phyloP scores from a whole-genome alignment of 192 early-diverging fungal genomes.

The Gigaspora rosea region DNA sequence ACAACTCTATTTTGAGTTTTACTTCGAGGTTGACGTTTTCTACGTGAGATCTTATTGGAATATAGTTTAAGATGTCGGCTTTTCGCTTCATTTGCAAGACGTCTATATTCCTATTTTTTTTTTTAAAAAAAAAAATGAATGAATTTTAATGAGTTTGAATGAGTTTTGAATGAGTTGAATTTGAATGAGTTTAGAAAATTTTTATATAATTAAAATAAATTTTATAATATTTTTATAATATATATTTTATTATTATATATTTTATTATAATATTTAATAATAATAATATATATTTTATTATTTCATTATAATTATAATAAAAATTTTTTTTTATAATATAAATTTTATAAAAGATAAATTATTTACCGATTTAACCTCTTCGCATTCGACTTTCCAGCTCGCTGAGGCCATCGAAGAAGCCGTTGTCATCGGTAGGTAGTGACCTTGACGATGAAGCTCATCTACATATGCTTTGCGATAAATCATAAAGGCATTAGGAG shows the following conservation, averaged over 20 bases:
- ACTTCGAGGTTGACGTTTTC: not conserved
- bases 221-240: too few relatives aligned
- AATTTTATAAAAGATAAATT: too few relatives aligned
- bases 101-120: constrained; percentile 17
- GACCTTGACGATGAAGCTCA: not conserved
- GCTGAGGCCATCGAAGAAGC: constrained; percentile 16
- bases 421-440: constrained; percentile 1
- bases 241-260: too few relatives aligned
- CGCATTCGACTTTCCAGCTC: not conserved
- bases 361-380: not conserved
- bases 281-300: too few relatives aligned
- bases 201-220: too few relatives aligned
- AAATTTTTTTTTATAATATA: too few relatives aligned
- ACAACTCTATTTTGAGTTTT: not conserved
- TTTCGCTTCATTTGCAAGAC: constrained; percentile 13
- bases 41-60: not conserved
- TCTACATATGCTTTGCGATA: not conserved
- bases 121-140: too few relatives aligned
- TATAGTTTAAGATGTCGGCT: constrained; percentile 2
- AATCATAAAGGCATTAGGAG: constrained; percentile 18
- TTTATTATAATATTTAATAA: too few relatives aligned
- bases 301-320: too few relatives aligned
- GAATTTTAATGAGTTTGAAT: too few relatives aligned
- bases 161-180: too few relatives aligned
- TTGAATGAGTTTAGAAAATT: too few relatives aligned